phyloP scores from a whole-genome alignment of 2,329 filamentous ascomycete genomes.

The Diaporthe velutina region DNA sequence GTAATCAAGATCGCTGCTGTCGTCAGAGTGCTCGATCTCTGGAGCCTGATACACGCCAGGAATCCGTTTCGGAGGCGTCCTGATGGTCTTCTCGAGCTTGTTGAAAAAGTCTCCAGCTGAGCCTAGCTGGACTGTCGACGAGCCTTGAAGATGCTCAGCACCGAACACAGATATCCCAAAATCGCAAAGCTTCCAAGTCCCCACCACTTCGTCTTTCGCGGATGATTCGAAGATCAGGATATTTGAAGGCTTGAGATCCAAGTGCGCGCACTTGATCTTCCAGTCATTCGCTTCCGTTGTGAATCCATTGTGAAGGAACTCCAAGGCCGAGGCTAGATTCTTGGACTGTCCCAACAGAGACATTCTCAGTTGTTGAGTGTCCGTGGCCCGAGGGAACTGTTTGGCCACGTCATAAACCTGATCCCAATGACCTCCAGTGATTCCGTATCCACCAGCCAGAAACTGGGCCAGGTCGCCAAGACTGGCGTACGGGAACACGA shows the following conservation, averaged over 20 bases:
- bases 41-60: constrained; percentile 34
- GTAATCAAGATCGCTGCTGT: background rate
- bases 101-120: constrained; percentile 33
- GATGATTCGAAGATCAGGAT: constrained; percentile 33
- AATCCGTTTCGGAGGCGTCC: constrained; percentile 20
- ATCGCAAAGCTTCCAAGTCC: constrained; percentile 38
- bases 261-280: constrained; percentile 34
- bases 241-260: constrained; percentile 38
- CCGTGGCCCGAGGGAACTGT: background rate
- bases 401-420: constrained; percentile 14
- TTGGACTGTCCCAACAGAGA: constrained; percentile 33
- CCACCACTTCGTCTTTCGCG: constrained; percentile 16
- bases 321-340: constrained; percentile 34
- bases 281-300: constrained; percentile 23
- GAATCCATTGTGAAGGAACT: constrained; percentile 38
- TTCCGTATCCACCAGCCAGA: constrained; percentile 8
- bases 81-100: constrained; percentile 11
- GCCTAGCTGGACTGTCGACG: background rate
- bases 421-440: background rate
- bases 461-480: constrained; percentile 38
- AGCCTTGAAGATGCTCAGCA: constrained; percentile 1
- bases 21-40: constrained; percentile 23
- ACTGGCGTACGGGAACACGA: constrained; percentile 35
- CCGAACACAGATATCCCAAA: constrained; percentile 39
- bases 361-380: background rate